These are phyloP conservation scores for Ceratocystiopsis brevicomis DNA, from an alignment of 2,329 filamentous ascomycete genomes.

Conservation along the genomic window DNA sequence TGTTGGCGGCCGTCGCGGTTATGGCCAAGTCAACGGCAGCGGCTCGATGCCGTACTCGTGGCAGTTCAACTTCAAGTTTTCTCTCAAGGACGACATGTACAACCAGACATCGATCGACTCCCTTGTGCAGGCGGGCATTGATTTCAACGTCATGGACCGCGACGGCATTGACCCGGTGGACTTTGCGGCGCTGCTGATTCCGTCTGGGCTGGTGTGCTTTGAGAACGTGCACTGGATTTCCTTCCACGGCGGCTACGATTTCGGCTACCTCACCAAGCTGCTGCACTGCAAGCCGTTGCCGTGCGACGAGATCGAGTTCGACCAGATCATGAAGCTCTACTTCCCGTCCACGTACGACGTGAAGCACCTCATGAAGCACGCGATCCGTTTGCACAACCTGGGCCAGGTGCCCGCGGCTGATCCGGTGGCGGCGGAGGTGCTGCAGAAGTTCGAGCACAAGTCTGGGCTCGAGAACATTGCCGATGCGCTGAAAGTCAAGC, in stretches of 20 bases:
- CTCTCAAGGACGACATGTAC: constrained; percentile 90
- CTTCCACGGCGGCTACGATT: constrained; percentile 96
- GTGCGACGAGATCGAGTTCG: constrained; percentile 77
- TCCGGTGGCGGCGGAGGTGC: constrained; percentile 47
- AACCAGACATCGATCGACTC: constrained; percentile 88
- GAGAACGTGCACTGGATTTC: constrained; percentile 90
- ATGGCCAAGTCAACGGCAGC: neutral
- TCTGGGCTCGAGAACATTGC: constrained; percentile 86
- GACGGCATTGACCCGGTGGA: constrained; percentile 80
- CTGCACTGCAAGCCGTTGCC: constrained; percentile 69
- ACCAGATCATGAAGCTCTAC: constrained; percentile 73
- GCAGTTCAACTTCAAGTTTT: constrained; percentile 99
- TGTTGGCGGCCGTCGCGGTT: constrained; percentile 20
- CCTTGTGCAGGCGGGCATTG: constrained; percentile 76
- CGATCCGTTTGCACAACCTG: constrained; percentile 48
- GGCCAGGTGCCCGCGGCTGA: constrained; percentile 45
- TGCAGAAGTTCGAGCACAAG: constrained; percentile 75
- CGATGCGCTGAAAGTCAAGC: constrained; percentile 78
- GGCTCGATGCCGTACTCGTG: constrained; percentile 60
- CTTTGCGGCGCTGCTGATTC: constrained; percentile 78
- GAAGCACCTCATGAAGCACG: constrained; percentile 90
- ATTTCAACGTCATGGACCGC: constrained; percentile 66
- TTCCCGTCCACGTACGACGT: constrained; percentile 92
- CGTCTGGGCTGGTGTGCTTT: constrained; percentile 74
- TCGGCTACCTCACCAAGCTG: constrained; percentile 90